Percentiles rank a stretch among this genome's conserved stretches.
phyloP scores from a whole-genome alignment of 148 eudicot species.

The Polygonum maritimum region DNA sequence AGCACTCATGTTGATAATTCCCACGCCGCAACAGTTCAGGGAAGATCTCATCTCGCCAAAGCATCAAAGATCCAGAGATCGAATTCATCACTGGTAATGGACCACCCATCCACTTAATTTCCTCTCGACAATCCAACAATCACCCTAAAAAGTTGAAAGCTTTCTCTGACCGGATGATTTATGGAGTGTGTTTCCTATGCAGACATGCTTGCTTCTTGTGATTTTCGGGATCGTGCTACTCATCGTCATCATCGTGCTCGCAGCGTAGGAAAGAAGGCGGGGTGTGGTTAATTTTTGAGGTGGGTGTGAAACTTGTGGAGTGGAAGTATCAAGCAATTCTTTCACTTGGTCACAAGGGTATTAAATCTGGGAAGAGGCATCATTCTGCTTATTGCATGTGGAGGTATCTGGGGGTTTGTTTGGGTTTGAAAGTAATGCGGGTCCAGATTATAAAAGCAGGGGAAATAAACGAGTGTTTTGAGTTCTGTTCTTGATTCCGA shows the following conservation, averaged over 20 bases:
- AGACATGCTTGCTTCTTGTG: slow-evolving; percentile 84
- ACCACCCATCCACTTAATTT: background rate
- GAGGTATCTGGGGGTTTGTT: background rate
- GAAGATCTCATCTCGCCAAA: slow-evolving; percentile 66
- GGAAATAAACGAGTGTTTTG: background rate
- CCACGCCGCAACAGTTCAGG: slow-evolving; percentile 75
- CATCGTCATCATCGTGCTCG: slow-evolving; percentile 51
- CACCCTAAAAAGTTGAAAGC: background rate
- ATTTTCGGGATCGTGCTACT: slow-evolving; percentile 67
- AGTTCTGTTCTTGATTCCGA: background rate
- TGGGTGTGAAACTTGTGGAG: background rate
- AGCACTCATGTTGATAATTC: slow-evolving; percentile 65
- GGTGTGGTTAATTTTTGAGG: background rate
- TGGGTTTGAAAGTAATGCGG: background rate
- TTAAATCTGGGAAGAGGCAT: background rate
- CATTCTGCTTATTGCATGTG: background rate
- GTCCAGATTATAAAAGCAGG: background rate
- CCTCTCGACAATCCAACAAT: background rate
- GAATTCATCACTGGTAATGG: slow-evolving; percentile 72
- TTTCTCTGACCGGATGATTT: background rate
- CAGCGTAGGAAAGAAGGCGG: slow-evolving; percentile 22
- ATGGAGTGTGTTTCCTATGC: slow-evolving; percentile 15
- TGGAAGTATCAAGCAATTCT: background rate
- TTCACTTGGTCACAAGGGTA: background rate
- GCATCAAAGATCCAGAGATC: slow-evolving; percentile 83